Conservation (phyloP, 129 eudicot genomes). For the Chrysanthemum seticuspe region DNA sequence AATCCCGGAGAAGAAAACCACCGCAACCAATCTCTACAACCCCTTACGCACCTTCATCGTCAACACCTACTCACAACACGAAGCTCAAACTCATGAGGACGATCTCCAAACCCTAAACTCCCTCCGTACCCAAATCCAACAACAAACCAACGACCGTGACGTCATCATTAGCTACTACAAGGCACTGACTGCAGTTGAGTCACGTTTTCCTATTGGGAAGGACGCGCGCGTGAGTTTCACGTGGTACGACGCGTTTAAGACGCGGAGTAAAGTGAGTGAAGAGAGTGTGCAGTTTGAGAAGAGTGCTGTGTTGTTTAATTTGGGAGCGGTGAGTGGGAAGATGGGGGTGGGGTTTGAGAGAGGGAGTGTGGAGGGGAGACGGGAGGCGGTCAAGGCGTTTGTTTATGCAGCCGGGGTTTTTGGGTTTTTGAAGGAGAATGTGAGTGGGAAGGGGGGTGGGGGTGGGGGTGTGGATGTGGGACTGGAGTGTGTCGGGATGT, state of each 20-base stretch:
- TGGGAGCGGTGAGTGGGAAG: slow-evolving; percentile 81
- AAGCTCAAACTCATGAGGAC: slow-evolving; percentile 82
- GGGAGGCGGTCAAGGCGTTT: slow-evolving; percentile 68
- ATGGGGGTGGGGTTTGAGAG: slow-evolving; percentile 66
- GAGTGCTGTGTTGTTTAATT: slow-evolving; percentile 74
- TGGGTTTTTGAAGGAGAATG: slow-evolving; percentile 36
- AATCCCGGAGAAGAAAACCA: slow-evolving; percentile 73
- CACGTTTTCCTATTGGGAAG: slow-evolving; percentile 71
- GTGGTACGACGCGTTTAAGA: slow-evolving; percentile 84
- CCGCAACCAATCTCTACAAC: slow-evolving; percentile 60
- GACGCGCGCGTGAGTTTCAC: slow-evolving; percentile 63
- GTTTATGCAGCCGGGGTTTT: slow-evolving; percentile 76
- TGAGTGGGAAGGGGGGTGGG: no score
- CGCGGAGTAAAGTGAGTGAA: slow-evolving; percentile 55
- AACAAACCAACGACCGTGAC: slow-evolving; percentile 60
- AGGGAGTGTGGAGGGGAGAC: slow-evolving; percentile 64
- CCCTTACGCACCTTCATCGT: slow-evolving; percentile 78
- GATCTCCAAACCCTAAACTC: slow-evolving; percentile 73
- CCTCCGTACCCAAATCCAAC: slow-evolving; percentile 27
- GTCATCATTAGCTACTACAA: slow-evolving; percentile 53
- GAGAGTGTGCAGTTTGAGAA: slow-evolving; percentile 71
- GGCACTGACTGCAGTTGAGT: slow-evolving; percentile 71
- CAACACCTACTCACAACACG: slow-evolving; percentile 74
- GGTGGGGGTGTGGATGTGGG: slow-evolving; percentile 57
- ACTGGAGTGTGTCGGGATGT: slow-evolving; percentile 88